Evolutionary conservation across 2,329 filamentous ascomycete species (phyloP).

Genomic region (Neospermospora avenae): DNA sequence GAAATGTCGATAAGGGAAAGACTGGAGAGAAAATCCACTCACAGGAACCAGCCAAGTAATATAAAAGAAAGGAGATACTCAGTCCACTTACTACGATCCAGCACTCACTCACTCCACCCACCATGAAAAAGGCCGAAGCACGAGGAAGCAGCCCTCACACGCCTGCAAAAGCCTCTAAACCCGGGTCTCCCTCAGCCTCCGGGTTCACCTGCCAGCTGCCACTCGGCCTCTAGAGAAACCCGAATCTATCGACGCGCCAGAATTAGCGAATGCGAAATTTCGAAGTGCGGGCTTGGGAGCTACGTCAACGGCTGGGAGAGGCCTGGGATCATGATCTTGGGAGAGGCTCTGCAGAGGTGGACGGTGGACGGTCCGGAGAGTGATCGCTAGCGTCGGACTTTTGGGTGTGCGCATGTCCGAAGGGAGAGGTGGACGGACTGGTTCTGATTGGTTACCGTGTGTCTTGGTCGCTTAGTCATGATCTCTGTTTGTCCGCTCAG

Average conservation of each 20-base stretch:
- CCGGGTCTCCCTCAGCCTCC: background rate
- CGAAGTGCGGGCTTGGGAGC: background rate
- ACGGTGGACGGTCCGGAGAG: background rate
- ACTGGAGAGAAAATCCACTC: background rate
- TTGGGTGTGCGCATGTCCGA: background rate
- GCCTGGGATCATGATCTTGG: background rate
- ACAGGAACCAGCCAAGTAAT: background rate
- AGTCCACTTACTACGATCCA: background rate
- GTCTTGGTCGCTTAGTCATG: background rate
- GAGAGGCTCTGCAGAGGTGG: background rate
- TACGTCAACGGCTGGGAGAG: background rate
- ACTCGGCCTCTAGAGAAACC: conserved; percentile 8
- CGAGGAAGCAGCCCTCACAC: background rate
- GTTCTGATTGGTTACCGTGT: background rate
- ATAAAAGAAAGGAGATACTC: background rate
- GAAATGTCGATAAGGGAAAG: background rate
- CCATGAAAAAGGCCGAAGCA: background rate
- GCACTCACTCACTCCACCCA: background rate
- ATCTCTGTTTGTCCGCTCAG: background rate
- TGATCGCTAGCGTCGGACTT: background rate
- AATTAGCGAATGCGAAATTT: background rate
- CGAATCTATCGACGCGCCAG: background rate
- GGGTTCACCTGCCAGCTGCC: background rate
- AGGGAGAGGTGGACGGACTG: background rate
- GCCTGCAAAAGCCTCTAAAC: background rate